Evolutionary conservation across 257 asterid species (phyloP), one percentile per base, ranked within the genome.

Genomic region (Solanum etuberosum): DNA sequence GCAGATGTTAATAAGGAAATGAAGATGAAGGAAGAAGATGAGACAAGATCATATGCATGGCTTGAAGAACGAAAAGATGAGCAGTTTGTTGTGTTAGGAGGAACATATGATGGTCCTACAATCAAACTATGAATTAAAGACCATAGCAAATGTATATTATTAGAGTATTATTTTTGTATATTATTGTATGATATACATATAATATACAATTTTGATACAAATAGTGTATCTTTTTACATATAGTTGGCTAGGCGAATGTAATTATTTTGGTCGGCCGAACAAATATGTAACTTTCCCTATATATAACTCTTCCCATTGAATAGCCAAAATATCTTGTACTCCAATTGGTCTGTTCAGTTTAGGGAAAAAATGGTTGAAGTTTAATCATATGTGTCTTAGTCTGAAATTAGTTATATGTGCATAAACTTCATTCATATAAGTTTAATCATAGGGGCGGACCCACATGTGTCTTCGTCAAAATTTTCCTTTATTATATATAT

Each of bases 1-100:
- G 76, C 80, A 86, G 90, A 61, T 61, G 27, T 1, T 8, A 11
- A n/a, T n/a, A 16, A 23, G 31, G 80, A 70, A 37, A 9, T 88
- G 81, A 25, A 25, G 18, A 46, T 59, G 15, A 84, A 83, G n/a
- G 85, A 89, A 38, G 87, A 81, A 38, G 87, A 81, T 68, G 67
- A 35, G 5, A 23, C 46, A 31, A 31, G 76, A 25, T 14, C 76
- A 68, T 87, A 85, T 84, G 88, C 74, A 32, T 89, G 91, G 91
- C 91, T 89, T 72, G 67, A 85, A 87, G 91, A 89, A 48, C 74
- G n/a, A 43, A 87, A 54, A 54, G 63, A 87, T 29, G 68, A 87
- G 43, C 67, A 87, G 61, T 89, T 85, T 23, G 63, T 78, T 35
- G 84, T 85, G 59, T 65, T 65, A n/a, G 88, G 85, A 38, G 88